Evolutionary conservation across 1,284 basidiomycete genomes (phyloP), one percentile per base, ranked within the genome.

Genomic region (Moesziomyces parantarcticus): DNA sequence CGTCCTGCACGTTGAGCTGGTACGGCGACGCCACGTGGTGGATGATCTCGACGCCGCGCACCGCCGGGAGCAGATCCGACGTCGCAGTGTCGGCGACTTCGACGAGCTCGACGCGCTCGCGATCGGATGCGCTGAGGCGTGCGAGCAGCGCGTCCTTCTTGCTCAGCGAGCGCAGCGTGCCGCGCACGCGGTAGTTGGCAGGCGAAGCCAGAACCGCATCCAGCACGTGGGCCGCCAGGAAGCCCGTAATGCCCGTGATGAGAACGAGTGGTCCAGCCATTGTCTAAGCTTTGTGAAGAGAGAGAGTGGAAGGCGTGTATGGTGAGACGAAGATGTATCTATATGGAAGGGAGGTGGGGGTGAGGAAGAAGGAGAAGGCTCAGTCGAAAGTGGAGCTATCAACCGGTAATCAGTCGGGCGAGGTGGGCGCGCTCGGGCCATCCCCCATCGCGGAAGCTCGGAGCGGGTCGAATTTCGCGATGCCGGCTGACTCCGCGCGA

Each of bases 41-140:
- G 29, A 83, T 58, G 46, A 64, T 68, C 46, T 43, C 58, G 14
- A 78, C 77, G 4, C 81, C 83, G 14, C 74, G 45, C 23, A 85
- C 53, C 1, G 84, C 84, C 10, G 75, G 73, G 1, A 77, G 60
- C 5, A 85, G 64, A 20, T 84, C 80, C 1, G 77, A 79, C 6
- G 76, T 76, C 20, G 82, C 83, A 18, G 83, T 80, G 44, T 84
- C 84, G 43, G 77, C 63, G 26, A 85, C 79, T 48, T 80, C 56
- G 36, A 81, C 70, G 14, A 81, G 58, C 50, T 80, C 74, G 44
- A 81, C 57, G 20, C 78, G 52, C 29, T 69, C 39, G 11, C 63
- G 68, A 18, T 81, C 72, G 14, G 54, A 34, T 0, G 60, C 40
- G 23, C 45, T 56, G 5, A 77, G 44, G 3, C 76, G 68, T 7